Percentiles rank a stretch among this genome's conserved stretches.
These are phyloP conservation scores for Corymbia citriodora DNA, from an alignment of 441 rosid species.

Conservation along the genomic window DNA sequence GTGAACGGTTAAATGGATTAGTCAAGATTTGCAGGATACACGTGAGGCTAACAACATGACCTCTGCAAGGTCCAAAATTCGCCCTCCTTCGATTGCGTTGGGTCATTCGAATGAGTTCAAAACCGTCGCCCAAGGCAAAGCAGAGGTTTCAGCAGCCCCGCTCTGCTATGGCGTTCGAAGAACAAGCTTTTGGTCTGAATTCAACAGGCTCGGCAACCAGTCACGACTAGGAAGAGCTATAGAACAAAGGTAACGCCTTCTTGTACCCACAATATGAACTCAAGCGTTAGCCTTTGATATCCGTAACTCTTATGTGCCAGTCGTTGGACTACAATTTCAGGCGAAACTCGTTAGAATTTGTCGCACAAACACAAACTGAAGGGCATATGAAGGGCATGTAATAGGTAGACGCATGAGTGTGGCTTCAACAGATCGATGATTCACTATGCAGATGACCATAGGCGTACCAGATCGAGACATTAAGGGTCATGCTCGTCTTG, in stretches of 20 bases:
- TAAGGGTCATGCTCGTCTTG: not conserved
- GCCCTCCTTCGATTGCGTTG: not conserved
- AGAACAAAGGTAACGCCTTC: not conserved
- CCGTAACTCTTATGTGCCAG: not conserved
- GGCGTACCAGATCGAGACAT: not conserved
- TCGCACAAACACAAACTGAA: too few species aligned
- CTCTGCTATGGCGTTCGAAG: not conserved
- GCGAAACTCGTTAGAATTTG: not conserved
- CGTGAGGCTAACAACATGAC: not conserved
- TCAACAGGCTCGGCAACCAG: not conserved
- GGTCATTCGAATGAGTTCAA: not conserved
- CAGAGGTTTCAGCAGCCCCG: not conserved
- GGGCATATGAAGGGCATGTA: not conserved
- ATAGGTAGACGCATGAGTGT: not conserved
- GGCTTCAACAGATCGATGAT: not conserved
- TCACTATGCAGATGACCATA: not conserved
- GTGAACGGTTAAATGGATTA: not conserved
- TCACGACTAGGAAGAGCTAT: not conserved
- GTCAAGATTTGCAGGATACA: not conserved
- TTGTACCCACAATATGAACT: not conserved
- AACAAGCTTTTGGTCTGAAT: not conserved
- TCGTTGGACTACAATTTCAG: not conserved
- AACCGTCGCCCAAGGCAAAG: not conserved
- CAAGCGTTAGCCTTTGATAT: not conserved
- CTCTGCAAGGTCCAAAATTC: not conserved